Evolutionary conservation across 2,329 filamentous ascomycete species (phyloP), one percentile per base, ranked within the genome.

Genomic region (Dendrostoma leiphaemia): DNA sequence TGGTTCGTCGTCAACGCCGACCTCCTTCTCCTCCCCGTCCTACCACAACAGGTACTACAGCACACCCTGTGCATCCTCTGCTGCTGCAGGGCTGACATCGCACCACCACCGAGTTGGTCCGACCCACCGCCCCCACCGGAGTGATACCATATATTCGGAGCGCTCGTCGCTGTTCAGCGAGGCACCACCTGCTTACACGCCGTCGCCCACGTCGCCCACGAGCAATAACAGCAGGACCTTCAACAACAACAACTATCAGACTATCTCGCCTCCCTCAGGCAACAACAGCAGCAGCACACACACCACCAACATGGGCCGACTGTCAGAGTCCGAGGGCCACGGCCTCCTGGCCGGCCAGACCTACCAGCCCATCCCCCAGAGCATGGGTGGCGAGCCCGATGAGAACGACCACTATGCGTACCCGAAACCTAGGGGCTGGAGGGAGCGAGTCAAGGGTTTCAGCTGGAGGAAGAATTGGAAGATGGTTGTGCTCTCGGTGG

Each of bases 101-200:
- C 56, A 23, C 63, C 59, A 58, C 46, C 52, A n/a, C n/a, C n/a
- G n/a, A n/a, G n/a, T n/a, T n/a, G n/a, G n/a, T n/a, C n/a, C n/a
- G n/a, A n/a, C 47, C 51, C 45, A 41, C 61, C 37, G 45, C 59
- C 38, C 53, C 57, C 51, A 56, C 31, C 57, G 62, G 55, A 62
- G 62, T 31, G 58, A 60, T 31, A 65, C 67, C 21, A 57, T 68
- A 64, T 69, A 69, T 64, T 66, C 67, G 23, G 67, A 71, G 49
- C 56, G 58, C 48, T 59, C 58, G 26, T 55, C 56, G 26, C 56
- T 60, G 55, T 58, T 55, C 54, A 59, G 32, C 66, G 75, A 77
- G 53, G 76, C 77, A 6, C 78, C 78, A 9, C 78, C 78, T 6
- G 78, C 78, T 9, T 81, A 81, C 63, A 76, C 74, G 2, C 76